Conservation (phyloP, 495 filamentous ascomycete genomes). For the Viridothelium virens region DNA sequence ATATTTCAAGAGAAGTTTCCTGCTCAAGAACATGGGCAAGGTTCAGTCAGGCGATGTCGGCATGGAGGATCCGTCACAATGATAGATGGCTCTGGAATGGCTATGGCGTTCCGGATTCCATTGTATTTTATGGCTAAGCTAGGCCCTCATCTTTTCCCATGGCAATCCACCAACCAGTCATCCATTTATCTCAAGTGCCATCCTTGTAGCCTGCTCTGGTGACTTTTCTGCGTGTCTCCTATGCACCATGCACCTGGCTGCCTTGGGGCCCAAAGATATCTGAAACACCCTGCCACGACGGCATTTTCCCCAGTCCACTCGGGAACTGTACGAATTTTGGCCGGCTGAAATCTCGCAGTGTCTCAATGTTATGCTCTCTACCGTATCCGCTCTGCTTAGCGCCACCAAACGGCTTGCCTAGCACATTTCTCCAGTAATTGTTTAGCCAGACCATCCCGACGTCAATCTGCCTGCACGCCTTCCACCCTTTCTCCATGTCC, state of each 20-base stretch:
- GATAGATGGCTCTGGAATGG: neutral
- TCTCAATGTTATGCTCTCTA: slow-evolving; percentile 10
- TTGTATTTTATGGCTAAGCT: neutral
- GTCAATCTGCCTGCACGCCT: slow-evolving; percentile 11
- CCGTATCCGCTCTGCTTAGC: slow-evolving; percentile 12
- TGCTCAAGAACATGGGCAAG: slow-evolving; percentile 65
- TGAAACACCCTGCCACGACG: neutral
- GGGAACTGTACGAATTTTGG: slow-evolving; percentile 2
- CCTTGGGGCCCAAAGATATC: neutral
- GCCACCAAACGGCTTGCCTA: slow-evolving; percentile 11
- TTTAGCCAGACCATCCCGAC: slow-evolving; percentile 9
- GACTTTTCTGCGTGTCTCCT: neutral
- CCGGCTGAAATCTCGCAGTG: slow-evolving; percentile 8
- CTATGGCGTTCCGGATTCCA: neutral
- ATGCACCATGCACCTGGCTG: slow-evolving; percentile 1
- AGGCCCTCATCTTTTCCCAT: neutral
- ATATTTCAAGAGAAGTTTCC: slow-evolving; percentile 89
- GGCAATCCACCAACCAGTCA: no score
- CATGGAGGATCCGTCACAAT: slow-evolving; percentile 19
- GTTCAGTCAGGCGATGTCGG: slow-evolving; percentile 29
- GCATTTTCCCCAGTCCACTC: neutral
- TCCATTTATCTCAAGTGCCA: no score
- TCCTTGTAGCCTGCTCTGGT: neutral
- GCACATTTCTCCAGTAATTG: slow-evolving; percentile 7
- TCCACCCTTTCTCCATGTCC: slow-evolving; percentile 1